Evolutionary conservation across 2,329 filamentous ascomycete genomes (phyloP), one percentile per base, ranked within the genome.

Genomic region (Colletotrichum limetticola): DNA sequence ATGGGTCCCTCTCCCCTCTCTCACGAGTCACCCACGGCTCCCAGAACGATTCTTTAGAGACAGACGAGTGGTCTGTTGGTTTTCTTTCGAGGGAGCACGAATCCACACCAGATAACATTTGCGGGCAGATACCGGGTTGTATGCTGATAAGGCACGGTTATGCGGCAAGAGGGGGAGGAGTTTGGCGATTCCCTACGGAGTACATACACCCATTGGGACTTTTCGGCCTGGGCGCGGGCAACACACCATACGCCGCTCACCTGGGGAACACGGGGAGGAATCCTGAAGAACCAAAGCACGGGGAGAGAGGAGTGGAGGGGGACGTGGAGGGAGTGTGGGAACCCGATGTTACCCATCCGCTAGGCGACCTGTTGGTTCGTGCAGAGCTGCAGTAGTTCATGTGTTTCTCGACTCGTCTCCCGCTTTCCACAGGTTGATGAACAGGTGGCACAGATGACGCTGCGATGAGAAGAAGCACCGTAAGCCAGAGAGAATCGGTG

Each of bases 111-210:
- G 24, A n/a, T 14, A n/a, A 19, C 24, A 60, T 5, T 30, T 26
- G 52, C 16, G 22, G 53, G 24, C 26, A 28, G 16, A 28, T 28
- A 28, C 53, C 26, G 24, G 53, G 26, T 56, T 24, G 12, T 26
- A 6, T 65, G 46, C 30, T 56, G 62, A 56, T 65, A 56, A 56
- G 49, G 14, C 52, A 37, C 30, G 62, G 62, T 7, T 65, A 65
- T 65, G 24, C 62, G 62, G 62, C 62, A 65, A 30, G 22, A 28
- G 32, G 28, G 37, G 24, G 19, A 22, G 26, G 26, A 49, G 37
- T 49, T 30, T 24, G 55, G 55, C 8, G 19, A 19, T 58, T 30
- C 6, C 37, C 14, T 42, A 42, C 5, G 37, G 37, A 42, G 37
- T 19, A 42, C 14, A 19, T 9, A 49, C 8, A n/a, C 42, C 42